These are phyloP conservation scores for Pezicula radicicola DNA, from an alignment of 2,329 filamentous ascomycete species.

Conservation along the genomic window DNA sequence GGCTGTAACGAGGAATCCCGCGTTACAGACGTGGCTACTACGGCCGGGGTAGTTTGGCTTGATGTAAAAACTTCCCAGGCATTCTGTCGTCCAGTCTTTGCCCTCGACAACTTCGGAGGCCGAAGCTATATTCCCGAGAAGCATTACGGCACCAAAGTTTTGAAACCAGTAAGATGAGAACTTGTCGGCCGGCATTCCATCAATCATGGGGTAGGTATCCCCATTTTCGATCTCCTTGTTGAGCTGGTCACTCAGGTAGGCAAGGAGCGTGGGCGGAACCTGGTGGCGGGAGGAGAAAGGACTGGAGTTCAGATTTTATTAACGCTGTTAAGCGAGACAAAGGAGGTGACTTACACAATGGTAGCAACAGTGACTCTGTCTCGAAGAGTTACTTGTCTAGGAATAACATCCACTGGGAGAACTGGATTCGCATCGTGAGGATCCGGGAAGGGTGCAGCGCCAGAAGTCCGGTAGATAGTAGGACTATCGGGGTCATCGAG, in stretches of 20 bases:
- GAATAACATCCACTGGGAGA: slow-evolving; percentile 42
- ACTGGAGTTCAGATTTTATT: background rate
- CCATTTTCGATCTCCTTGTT: slow-evolving; percentile 72
- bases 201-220: slow-evolving; percentile 70
- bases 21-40: slow-evolving; percentile 71
- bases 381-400: slow-evolving; percentile 61
- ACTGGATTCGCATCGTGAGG: slow-evolving; percentile 46
- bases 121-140: slow-evolving; percentile 60
- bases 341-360: slow-evolving; percentile 40
- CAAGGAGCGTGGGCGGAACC: slow-evolving; percentile 58
- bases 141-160: slow-evolving; percentile 69
- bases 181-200: slow-evolving; percentile 54
- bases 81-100: slow-evolving; percentile 62
- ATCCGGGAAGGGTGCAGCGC: slow-evolving; percentile 46
- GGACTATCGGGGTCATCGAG: slow-evolving; percentile 57
- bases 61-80: slow-evolving; percentile 69
- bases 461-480: slow-evolving; percentile 52
- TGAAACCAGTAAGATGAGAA: slow-evolving; percentile 73
- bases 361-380: slow-evolving; percentile 67
- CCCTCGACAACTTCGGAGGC: slow-evolving; percentile 44
- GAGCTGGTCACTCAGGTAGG: slow-evolving; percentile 63
- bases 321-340: background rate
- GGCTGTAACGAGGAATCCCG: slow-evolving; percentile 54
- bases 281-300: slow-evolving; percentile 61
- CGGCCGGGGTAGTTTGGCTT: slow-evolving; percentile 74